Evolutionary conservation across 352 stramenopile species (phyloP), one percentile per base, ranked within the genome.

Genomic region (Phytophthora boehmeriae): DNA sequence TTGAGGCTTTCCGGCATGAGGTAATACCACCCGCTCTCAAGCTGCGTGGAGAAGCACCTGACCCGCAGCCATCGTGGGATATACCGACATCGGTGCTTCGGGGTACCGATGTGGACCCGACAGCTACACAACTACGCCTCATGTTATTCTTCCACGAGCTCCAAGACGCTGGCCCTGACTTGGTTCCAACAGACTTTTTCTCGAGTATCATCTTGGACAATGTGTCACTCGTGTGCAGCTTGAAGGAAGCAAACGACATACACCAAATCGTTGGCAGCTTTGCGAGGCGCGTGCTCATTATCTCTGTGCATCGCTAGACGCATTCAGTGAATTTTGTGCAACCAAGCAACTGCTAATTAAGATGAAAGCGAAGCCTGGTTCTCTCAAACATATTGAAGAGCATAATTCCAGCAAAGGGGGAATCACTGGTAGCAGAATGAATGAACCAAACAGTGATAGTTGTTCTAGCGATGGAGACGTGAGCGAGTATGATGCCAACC

Each of bases 71-170:
- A 36, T 59, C 54, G 10, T 66, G 48, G 54, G 67, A 42, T 22
- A 56, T 23, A 6, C 17, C 71, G 14, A 60, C 49, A 5, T 54
- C 66, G 0, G 20, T 67, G 20, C 49, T 48, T n/a, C 3, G 25
- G 19, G 83, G 78, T 13, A 41, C 50, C 8, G 82, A 90, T 17
- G 68, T 95, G 6, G 86, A 95, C n/a, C 86, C 83, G n/a, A 93
- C 75, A 10, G 80, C 72, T 32, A 61, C 78, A 0, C 80, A 93
- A 34, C 59, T 95, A 30, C 80, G 83, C 1, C 45, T 95, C 13
- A 72, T 86, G 25, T 85, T 95, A 43, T 90, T 95, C 66, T 95
- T 95, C 50, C 83, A 95, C 45, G 86, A 95, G 50, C 59, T 95
- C 2, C 86, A 95, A 47, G 86, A 95, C 46, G 83, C 70, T 28